Conservation (phyloP, 495 filamentous ascomycete species). For the Penicillium paradoxum region DNA sequence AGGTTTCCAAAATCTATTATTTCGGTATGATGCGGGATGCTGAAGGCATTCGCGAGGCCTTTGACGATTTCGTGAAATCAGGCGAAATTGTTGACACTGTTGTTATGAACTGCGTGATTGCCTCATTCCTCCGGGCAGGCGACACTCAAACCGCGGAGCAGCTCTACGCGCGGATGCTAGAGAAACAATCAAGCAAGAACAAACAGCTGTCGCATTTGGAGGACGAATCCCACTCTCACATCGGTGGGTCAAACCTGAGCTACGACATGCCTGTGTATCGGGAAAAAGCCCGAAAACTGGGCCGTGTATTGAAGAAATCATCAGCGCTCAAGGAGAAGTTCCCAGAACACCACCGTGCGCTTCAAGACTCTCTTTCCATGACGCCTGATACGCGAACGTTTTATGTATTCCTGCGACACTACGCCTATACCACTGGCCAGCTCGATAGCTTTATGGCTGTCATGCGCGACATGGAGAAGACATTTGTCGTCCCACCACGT, state of each 20-base stretch:
- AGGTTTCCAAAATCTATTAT: slow-evolving; percentile 76
- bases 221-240: background rate
- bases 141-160: slow-evolving; percentile 69
- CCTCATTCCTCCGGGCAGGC: slow-evolving; percentile 65
- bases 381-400: slow-evolving; percentile 46
- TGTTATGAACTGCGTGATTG: slow-evolving; percentile 79
- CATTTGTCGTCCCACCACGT: slow-evolving; percentile 34
- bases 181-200: slow-evolving; percentile 31
- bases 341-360: slow-evolving; percentile 29
- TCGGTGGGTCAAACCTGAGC: background rate
- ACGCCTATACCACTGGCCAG: slow-evolving; percentile 34
- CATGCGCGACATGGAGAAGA: slow-evolving; percentile 38
- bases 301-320: slow-evolving; percentile 35
- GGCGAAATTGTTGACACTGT: slow-evolving; percentile 87
- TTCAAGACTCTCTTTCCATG: slow-evolving; percentile 37
- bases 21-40: slow-evolving; percentile 67
- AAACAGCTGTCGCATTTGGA: background rate
- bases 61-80: slow-evolving; percentile 67
- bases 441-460: slow-evolving; percentile 33
- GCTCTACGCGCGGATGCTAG: slow-evolving; percentile 74
- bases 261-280: slow-evolving; percentile 26
- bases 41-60: slow-evolving; percentile 63
- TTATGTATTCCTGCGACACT: slow-evolving; percentile 36
- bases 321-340: slow-evolving; percentile 22
- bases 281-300: slow-evolving; percentile 25